Base-by-base conservation (phyloP, 169 alveolate species). In the Cyclospora cayetanensis region DNA sequence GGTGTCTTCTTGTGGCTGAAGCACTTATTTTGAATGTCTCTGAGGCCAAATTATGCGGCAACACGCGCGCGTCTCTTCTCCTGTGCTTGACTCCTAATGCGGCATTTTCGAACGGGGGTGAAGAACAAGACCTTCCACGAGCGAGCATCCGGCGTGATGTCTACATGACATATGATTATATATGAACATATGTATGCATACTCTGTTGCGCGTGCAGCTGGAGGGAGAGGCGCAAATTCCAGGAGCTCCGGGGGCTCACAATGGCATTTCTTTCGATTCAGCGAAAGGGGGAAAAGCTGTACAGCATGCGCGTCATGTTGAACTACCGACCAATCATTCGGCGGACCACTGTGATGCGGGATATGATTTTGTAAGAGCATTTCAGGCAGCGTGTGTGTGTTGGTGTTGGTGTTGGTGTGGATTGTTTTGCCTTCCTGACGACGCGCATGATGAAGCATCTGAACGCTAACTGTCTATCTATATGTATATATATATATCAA, bases 241-340 rank as follows among this genome's bases (percentile, higher is more conserved):
- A 91, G 12, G 86, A 79, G 4, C 31, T 95, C 35, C 39, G 91
- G 27, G 95, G 94, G 22, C 87, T 95, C 11, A 83, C 93, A 29
- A 79, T 95, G 34, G 93, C 96, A 34, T 70, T 95, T 25, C 80
- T 93, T 37, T 93, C 96, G 20, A 91, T 95, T n/a, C 91, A 93
- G 20, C 77, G 95, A 53, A 95, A 95, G 82, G 97, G 97, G 41
- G 91, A 96, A 4, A 94, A 91, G 85, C 94, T 95, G n/a, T 72
- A 85, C 80, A 84, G 95, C 88, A 53, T 95, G 85, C 79, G 94
- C 31, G 96, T 93, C 39, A 94, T 84, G 91, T 91, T 52, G 88
- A 94, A 90, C 80, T 95, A 77, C 94, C 88, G 82, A 84, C 95
- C 92, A 68, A 93, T 66, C 90, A 79, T 42, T 46, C 89, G 86